A percentile compares a stretch with the other conserved stretches of the same genome.
These are phyloP conservation scores for Ophiostoma fasciatum DNA, from an alignment of 2,329 filamentous ascomycete genomes.

Conservation along the genomic window DNA sequence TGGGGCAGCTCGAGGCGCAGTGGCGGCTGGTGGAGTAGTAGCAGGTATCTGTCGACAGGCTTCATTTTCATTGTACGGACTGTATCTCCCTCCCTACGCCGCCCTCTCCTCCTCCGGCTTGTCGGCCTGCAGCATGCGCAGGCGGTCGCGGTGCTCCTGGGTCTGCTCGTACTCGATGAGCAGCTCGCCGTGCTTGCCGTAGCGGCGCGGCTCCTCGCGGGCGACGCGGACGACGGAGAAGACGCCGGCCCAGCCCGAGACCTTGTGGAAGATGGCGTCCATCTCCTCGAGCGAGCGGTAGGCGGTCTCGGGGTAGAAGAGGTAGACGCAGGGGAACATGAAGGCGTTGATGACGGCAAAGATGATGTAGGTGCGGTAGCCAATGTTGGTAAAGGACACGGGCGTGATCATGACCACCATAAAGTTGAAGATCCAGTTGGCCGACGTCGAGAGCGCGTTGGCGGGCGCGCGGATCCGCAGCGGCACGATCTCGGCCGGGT, in stretches of 20 bases:
- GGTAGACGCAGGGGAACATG: slow-evolving; percentile 36
- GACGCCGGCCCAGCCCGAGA: slow-evolving; percentile 25
- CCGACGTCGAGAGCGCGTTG: slow-evolving; percentile 38
- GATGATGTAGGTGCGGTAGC: slow-evolving; percentile 41
- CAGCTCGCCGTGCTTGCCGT: slow-evolving; percentile 44
- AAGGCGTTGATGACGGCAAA: slow-evolving; percentile 38
- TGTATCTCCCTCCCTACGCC: too few species aligned
- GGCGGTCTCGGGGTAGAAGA: slow-evolving; percentile 40
- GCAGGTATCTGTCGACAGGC: too few species aligned
- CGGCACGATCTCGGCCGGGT: slow-evolving; percentile 41
- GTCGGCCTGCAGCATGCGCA: too few species aligned
- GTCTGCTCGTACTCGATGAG: slow-evolving; percentile 28
- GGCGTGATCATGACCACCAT: slow-evolving; percentile 50
- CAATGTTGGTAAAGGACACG: slow-evolving; percentile 36
- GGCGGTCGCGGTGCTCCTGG: slow-evolving; percentile 2
- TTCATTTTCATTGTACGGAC: too few species aligned
- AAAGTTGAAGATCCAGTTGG: slow-evolving; percentile 51
- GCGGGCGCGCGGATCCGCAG: slow-evolving; percentile 35
- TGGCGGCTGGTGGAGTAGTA: slow-evolving; percentile 7
- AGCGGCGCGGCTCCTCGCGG: slow-evolving; percentile 35
- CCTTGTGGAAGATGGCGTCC: slow-evolving; percentile 46
- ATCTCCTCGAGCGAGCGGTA: slow-evolving; percentile 50
- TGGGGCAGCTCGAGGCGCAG: slow-evolving; percentile 3
- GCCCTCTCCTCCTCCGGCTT: too few species aligned
- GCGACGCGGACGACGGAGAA: slow-evolving; percentile 28